Evolutionary conservation across 257 asterid genomes (phyloP), one percentile per base, ranked within the genome.

Genomic region (Fraxinus americana): DNA sequence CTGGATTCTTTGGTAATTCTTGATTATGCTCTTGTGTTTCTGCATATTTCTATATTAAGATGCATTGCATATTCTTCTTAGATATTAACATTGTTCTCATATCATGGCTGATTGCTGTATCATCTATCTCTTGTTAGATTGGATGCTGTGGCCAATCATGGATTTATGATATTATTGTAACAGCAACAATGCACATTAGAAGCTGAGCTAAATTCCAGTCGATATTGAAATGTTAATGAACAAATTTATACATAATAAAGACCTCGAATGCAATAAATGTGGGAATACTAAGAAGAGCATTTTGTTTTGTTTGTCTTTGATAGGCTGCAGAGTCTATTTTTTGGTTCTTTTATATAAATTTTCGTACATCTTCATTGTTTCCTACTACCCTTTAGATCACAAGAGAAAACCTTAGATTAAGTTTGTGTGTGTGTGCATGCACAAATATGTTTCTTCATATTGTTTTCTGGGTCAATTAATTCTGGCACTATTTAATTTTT

Each of bases 1-100:
- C 97, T 25, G 97, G 97, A 75, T 95, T 88, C 86, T 90, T 91
- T 38, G 97, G 99, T 95, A 89, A 89, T 43, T 86, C 50, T 68
- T 54, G 13, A 2, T 78, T 79, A 52, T 76, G 74, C 50, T 54
- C 72, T 66, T 74, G 35, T 74, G 29, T n/a, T 76, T 69, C 67
- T 80, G 17, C 29, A 30, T 54, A 35, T 52, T 45, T 61, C 38
- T 79, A 36, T 71, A 78, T 67, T 35, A 76, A 70, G 79, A 5
- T 41, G 11, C 52, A 75, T 45, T 36, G 39, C 13, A 19, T 39
- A 41, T 57, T 30, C 73, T 59, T 75, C 57, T 4, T 14, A 69
- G 36, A 61, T 35, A 50, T 76, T 70, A 78, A n/a, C 75, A 2
- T 7, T 11, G 11, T 23, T 25, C 5, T 21, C 17, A 25, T 7